Evolutionary conservation across 768 basidiomycete species (phyloP), one percentile per base, ranked within the genome.

Genomic region (Tephrocybe sp.): DNA sequence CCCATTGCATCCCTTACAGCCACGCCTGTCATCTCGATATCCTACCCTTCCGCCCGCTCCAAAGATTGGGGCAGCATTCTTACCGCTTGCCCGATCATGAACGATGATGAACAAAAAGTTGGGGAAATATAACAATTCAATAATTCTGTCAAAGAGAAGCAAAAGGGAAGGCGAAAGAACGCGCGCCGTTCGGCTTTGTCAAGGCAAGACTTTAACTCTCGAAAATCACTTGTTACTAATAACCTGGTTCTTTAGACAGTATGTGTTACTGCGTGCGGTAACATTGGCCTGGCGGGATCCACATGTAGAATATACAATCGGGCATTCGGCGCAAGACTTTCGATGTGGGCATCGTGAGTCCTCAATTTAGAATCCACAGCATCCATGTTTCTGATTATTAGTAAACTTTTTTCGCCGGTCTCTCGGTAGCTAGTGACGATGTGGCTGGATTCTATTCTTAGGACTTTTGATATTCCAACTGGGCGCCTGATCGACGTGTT

Each of bases 1-100:
- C 86, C 92, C 2, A 69, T 93, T 6, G 77, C 86, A 2, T 86
- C 85, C 0, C 78, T 98, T 44, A 97, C 97, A 67, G 87, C 92
- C 41, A 84, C 92, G 12, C 77, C 91, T 0, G 77, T 97, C 26
- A 84, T 82, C 1, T 75, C 87, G 6, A 72, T 98, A 7, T 82
- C 92, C 0, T 87, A 84, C 65, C 92, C 92, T 1, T 77, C 83
- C 1, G 75, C 86, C 1, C 80, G 94, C 22, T 78, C 89, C 8
- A 96, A 93, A 65, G 95, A 99, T 55, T 99, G 97, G 97, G 96
- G 98, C 61, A 94, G 98, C 60, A 86, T 98, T 36, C 65, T 99
- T 4, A 94, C 95, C n/a, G 83, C 83, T 86, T 48, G 89, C 89
- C 1, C 78, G 96, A 28, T 87, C 92, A 18, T 99, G 96, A 95